phyloP scores from a whole-genome alignment of 2,329 filamentous ascomycete species.

The Elsinoe arachidis region DNA sequence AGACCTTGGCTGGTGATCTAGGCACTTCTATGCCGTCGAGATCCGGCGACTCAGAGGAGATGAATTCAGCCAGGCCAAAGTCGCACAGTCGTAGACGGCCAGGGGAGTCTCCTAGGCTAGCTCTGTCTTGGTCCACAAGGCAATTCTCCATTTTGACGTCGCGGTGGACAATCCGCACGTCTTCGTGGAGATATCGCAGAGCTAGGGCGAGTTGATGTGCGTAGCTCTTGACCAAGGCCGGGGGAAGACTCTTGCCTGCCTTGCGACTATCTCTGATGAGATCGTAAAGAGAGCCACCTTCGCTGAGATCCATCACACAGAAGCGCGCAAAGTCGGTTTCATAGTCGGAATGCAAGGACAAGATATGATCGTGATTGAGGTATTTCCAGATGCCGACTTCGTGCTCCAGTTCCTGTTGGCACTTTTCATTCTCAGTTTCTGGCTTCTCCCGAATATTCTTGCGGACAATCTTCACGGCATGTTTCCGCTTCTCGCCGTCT shows the following conservation, averaged over 20 bases:
- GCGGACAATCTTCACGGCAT: constrained; percentile 60
- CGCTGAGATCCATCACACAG: constrained; percentile 57
- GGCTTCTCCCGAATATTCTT: constrained; percentile 48
- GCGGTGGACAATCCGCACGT: constrained; percentile 56
- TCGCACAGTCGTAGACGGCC: constrained; percentile 56
- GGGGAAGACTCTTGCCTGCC: constrained; percentile 37
- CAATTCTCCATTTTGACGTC: constrained; percentile 65
- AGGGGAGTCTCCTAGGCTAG: neutral
- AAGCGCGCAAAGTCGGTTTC: constrained; percentile 61
- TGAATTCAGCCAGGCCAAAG: constrained; percentile 62
- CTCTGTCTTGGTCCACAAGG: constrained; percentile 43
- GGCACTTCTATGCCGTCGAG: constrained; percentile 30
- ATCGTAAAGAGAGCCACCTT: constrained; percentile 57
- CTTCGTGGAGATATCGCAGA: constrained; percentile 58
- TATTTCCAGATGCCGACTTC: constrained; percentile 61
- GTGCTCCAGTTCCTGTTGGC: constrained; percentile 60
- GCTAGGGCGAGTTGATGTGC: constrained; percentile 55
- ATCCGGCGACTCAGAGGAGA: constrained; percentile 46
- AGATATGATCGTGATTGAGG: constrained; percentile 52
- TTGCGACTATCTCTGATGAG: constrained; percentile 47
- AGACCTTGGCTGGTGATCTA: constrained; percentile 34
- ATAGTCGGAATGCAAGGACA: constrained; percentile 55
- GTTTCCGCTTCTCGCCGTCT: constrained; percentile 42
- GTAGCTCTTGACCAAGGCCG: constrained; percentile 50
- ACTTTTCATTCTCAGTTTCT: constrained; percentile 55